Percentiles rank a stretch among this genome's conserved stretches.
phyloP scores from a whole-genome alignment of 208 protist genomes.

The Leishmania arabica region DNA sequence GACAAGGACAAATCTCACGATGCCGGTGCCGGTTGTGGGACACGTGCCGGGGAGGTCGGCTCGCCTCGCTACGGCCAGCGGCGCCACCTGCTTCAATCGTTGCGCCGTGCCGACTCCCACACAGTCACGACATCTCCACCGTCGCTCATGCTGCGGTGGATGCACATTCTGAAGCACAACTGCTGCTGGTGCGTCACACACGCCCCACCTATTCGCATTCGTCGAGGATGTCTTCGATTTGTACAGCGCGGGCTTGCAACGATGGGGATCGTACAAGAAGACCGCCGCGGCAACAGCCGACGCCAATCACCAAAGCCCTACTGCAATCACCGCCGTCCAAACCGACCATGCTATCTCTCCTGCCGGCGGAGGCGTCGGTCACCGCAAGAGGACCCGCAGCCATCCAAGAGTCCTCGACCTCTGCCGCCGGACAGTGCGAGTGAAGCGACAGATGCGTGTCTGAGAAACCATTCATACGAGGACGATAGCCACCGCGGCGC shows the following conservation, averaged over 20 bases:
- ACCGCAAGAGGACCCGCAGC: background rate
- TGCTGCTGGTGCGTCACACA: conserved; percentile 8
- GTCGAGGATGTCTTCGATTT: background rate
- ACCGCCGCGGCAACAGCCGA: background rate
- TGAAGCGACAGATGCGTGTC: conserved; percentile 13
- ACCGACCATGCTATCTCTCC: background rate
- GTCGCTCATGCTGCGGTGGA: background rate
- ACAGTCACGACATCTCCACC: background rate
- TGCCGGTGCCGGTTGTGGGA: background rate
- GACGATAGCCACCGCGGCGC: background rate
- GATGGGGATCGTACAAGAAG: background rate
- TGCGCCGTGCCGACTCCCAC: background rate
- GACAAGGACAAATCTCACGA: background rate
- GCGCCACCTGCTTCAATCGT: background rate
- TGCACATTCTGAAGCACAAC: background rate
- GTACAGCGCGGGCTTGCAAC: background rate
- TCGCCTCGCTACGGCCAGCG: background rate
- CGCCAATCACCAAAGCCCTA: background rate
- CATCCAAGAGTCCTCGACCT: background rate
- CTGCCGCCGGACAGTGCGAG: conserved; percentile 2
- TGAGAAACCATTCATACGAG: conserved; percentile 1
- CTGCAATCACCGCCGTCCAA: background rate
- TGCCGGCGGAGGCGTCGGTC: background rate
- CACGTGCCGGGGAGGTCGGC: background rate
- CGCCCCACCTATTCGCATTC: background rate